These are phyloP conservation scores for Wickerhamiella kazuoi DNA, from an alignment of 805 yeast genomes.

Conservation along the genomic window DNA sequence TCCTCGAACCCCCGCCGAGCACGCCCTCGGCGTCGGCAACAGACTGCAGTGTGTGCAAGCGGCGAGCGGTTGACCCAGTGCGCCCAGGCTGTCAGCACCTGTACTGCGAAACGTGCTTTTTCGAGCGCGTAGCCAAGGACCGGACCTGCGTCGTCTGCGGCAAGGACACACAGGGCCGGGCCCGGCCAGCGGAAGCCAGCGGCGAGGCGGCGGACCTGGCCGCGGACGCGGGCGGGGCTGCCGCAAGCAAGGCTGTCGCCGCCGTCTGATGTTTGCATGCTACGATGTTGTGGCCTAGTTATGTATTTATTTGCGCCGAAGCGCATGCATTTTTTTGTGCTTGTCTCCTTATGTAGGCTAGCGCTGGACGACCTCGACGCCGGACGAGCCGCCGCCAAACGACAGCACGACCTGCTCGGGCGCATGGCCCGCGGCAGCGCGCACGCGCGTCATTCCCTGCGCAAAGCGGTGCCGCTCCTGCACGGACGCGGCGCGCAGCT, in stretches of 20 bases:
- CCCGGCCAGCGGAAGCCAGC: no score
- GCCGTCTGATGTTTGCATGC: no score
- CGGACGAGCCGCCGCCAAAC: conserved; percentile 22
- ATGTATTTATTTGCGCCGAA: neutral
- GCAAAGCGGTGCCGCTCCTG: conserved; percentile 10
- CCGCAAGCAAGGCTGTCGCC: no score
- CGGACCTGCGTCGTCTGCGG: conserved; percentile 41
- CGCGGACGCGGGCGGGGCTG: no score
- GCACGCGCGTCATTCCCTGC: conserved; percentile 14
- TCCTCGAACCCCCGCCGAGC: no score
- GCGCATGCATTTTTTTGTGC: neutral
- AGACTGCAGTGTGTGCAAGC: conserved; percentile 28
- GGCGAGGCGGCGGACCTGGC: no score
- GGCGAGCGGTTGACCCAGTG: conserved; percentile 37
- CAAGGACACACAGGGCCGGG: conserved; percentile 36
- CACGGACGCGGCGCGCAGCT: neutral
- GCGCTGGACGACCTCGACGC: conserved; percentile 12
- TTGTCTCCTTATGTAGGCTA: no score
- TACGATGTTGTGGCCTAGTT: no score
- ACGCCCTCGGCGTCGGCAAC: no score
- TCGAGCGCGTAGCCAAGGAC: conserved; percentile 27
- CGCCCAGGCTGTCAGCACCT: conserved; percentile 44
- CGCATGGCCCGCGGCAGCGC: conserved; percentile 9
- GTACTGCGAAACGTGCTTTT: conserved; percentile 46
- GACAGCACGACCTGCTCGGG: conserved; percentile 23